Conservation (phyloP, 2,329 filamentous ascomycete species). For the Aaosphaeria arxii region DNA sequence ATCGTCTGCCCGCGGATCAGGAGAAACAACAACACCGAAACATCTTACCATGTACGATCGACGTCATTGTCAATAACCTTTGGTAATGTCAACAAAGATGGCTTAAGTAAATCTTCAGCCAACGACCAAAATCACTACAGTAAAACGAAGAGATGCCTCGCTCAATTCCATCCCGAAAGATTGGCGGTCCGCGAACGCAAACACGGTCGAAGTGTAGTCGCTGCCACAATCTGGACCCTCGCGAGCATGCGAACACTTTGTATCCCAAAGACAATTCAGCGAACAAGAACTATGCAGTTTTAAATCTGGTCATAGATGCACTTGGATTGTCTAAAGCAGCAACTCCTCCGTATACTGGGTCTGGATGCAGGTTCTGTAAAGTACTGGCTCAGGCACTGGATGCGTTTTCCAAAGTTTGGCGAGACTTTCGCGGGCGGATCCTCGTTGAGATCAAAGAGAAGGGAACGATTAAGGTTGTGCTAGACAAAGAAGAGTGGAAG, state of each 20-base stretch:
- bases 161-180: background rate
- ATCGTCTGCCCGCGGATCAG: too few species aligned
- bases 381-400: conserved; percentile 25
- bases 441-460: conserved; percentile 25
- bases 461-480: conserved; percentile 18
- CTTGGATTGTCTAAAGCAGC: conserved; percentile 16
- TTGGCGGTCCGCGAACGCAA: too few species aligned
- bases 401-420: conserved; percentile 25
- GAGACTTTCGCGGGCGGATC: conserved; percentile 15
- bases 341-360: conserved; percentile 6
- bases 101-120: too few species aligned
- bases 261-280: conserved; percentile 13
- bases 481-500: conserved; percentile 21
- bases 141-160: background rate
- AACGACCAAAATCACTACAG: too few species aligned
- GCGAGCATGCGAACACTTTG: conserved; percentile 20
- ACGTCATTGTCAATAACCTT: too few species aligned
- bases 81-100: too few species aligned
- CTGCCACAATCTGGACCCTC: conserved; percentile 29
- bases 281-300: conserved; percentile 12
- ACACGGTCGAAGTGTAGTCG: conserved; percentile 19
- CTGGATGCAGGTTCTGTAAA: conserved; percentile 26
- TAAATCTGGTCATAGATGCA: conserved; percentile 25
- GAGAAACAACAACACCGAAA: too few species aligned
- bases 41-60: too few species aligned